These are phyloP conservation scores for Penicillium brevicompactum DNA, from an alignment of 2,329 filamentous ascomycete species.

Conservation along the genomic window DNA sequence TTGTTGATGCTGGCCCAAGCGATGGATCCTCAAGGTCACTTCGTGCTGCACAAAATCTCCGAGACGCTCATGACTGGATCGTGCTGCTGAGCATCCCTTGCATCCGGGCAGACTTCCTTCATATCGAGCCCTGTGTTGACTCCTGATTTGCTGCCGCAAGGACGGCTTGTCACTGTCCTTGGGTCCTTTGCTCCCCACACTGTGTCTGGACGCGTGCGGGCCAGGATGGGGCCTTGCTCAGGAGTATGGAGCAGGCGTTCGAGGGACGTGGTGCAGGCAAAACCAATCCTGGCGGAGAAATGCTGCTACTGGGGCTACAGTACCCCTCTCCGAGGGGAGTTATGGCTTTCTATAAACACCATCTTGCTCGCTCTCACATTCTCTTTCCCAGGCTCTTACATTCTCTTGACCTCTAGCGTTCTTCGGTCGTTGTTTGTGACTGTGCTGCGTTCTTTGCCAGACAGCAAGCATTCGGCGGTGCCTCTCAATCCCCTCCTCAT, in stretches of 20 bases:
- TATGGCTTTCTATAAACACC: conserved; percentile 45
- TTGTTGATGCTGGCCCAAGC: conserved; percentile 26
- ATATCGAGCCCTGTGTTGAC: conserved; percentile 36
- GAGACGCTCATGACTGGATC: conserved; percentile 39
- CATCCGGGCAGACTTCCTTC: conserved; percentile 32
- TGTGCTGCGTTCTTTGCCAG: conserved; percentile 42
- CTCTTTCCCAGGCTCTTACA: conserved; percentile 47
- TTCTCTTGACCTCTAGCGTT: conserved; percentile 45
- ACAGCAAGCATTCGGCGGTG: conserved; percentile 41
- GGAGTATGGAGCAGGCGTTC: conserved; percentile 38
- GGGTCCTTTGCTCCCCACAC: conserved; percentile 31
- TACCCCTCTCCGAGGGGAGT: conserved; percentile 33
- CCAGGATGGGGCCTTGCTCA: conserved; percentile 33
- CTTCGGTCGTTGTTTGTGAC: conserved; percentile 37
- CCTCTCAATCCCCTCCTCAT: conserved; percentile 32
- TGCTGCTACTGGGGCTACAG: conserved; percentile 35
- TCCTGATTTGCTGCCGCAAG: conserved; percentile 44
- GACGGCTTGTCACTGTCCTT: conserved; percentile 31
- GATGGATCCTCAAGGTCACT: conserved; percentile 21
- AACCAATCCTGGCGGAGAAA: conserved; percentile 38
- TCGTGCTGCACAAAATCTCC: conserved; percentile 37
- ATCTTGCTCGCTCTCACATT: conserved; percentile 46
- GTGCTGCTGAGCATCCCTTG: conserved; percentile 40
- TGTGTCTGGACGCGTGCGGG: conserved; percentile 34
- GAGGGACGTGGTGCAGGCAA: conserved; percentile 37